Percentiles rank a stretch among this genome's conserved stretches.
Evolutionary conservation across 345 rosid genomes (phyloP).

Genomic region (Hibiscus mutabilis): DNA sequence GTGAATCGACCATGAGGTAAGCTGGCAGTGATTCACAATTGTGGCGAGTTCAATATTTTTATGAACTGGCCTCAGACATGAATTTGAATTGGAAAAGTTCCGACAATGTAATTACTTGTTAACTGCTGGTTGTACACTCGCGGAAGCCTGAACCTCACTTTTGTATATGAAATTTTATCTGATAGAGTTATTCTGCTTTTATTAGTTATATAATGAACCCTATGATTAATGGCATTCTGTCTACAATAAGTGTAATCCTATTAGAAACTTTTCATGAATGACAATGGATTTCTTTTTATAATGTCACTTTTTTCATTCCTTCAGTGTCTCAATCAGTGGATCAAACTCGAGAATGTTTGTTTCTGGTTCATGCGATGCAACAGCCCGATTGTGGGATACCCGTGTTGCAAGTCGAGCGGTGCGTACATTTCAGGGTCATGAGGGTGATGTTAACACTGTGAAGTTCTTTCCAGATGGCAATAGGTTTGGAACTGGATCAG

Average conservation of each 20-base stretch:
- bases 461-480: conserved; percentile 94
- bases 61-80: neutral
- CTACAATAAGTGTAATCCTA: neutral
- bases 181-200: neutral
- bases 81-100: neutral
- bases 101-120: conserved; percentile 1
- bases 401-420: conserved; percentile 97
- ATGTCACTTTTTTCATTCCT: conserved; percentile 12
- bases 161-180: neutral
- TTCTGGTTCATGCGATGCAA: conserved; percentile 89
- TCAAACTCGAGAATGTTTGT: conserved; percentile 69
- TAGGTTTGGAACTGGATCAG: conserved; percentile 94
- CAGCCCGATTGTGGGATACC: conserved; percentile 91
- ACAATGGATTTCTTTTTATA: conserved; percentile 12
- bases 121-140: neutral
- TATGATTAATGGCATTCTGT: neutral
- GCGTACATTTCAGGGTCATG: conserved; percentile 84
- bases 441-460: conserved; percentile 81
- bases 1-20: neutral
- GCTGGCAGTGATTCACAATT: neutral
- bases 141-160: neutral
- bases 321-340: conserved; percentile 75
- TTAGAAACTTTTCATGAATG: neutral
- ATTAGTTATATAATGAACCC: neutral
- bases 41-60: neutral